phyloP scores from a whole-genome alignment of 179 eudicot species.

The Heliamphora pulchella region DNA sequence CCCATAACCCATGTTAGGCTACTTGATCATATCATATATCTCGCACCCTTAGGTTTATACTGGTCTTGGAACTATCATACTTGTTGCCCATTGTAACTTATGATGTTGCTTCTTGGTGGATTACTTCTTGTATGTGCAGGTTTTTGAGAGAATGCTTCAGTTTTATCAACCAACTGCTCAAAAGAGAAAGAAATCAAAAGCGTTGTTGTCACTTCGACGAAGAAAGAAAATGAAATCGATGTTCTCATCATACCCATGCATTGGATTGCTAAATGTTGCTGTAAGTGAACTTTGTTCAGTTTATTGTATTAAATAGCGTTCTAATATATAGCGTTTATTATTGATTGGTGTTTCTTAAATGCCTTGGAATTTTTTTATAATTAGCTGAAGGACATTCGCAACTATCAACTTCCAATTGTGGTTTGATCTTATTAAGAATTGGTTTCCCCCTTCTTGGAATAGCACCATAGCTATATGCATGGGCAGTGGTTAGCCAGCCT shows the following conservation, averaged over 20 bases:
- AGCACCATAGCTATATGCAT: neutral
- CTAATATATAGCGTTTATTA: neutral
- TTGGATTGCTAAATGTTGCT: constrained; percentile 81
- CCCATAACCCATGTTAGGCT: too few species aligned
- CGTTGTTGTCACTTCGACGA: constrained; percentile 2
- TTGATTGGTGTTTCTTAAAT: neutral
- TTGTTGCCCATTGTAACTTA: neutral
- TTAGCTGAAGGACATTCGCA: neutral
- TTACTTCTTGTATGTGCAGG: constrained; percentile 37
- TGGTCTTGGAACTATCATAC: neutral
- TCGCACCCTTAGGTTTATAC: neutral
- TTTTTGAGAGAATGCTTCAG: constrained; percentile 59
- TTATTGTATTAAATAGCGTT: neutral
- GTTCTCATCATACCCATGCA: constrained; percentile 41
- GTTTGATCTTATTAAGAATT: neutral
- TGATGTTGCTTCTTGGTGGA: constrained; percentile 3
- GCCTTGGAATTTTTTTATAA: neutral
- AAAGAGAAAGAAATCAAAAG: neutral
- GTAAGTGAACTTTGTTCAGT: constrained; percentile 43
- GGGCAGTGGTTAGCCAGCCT: neutral
- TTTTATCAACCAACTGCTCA: constrained; percentile 26
- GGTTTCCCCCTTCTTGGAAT: neutral
- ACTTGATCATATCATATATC: neutral
- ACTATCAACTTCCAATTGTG: neutral
- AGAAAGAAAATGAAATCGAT: constrained; percentile 31